Base-by-base conservation (phyloP, 805 yeast genomes). In the Brettanomyces bruxellensis region DNA sequence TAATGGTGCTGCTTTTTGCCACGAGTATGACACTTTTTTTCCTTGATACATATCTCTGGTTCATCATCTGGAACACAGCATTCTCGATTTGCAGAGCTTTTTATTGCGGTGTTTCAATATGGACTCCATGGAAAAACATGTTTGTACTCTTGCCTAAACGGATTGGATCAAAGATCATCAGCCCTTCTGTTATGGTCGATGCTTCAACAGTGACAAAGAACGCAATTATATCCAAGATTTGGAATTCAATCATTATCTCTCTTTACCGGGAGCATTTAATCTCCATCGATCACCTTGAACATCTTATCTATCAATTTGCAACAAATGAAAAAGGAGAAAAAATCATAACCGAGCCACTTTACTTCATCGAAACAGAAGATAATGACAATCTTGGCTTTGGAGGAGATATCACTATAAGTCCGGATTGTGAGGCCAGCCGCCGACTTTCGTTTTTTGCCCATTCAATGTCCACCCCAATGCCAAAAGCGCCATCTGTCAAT, bases 361-460 rank as follows among this genome's bases (percentile, higher is more conserved):
- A 86, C 56, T 88, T 88, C 60, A 76, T 85, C 22, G 81, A 89
- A 0, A 93, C 83, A 54, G 95, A 88, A 58, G 95, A 87, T 55
- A 81, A 81, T 34, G 58, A 52, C 25, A 51, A 49, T 37, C 47
- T 54, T 8, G 47, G 38, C 1, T 69, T 83, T 5, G 71, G 78
- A 53, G 51, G 52, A 9, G 57, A 78, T 72, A 52, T 72, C 78
- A 66, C 78, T 14, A 77, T 83, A 54, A 78, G 78, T 24, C 61
- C 75, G 1, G 77, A 79, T 44, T 77, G 88, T 1, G 95, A 86
- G 58, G 95, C 95, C 0, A 82, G 81, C 57, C 69, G 96, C 55
- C 72, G 96, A 52, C 76, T 88, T 1, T 84, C 95, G 0, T 88
- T 86, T 59, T 88, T 88, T 70, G 96, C 96, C 0, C 95, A 88